Base-by-base conservation (phyloP, 2,329 filamentous ascomycete genomes). In the Sclerotinia borealis region DNA sequence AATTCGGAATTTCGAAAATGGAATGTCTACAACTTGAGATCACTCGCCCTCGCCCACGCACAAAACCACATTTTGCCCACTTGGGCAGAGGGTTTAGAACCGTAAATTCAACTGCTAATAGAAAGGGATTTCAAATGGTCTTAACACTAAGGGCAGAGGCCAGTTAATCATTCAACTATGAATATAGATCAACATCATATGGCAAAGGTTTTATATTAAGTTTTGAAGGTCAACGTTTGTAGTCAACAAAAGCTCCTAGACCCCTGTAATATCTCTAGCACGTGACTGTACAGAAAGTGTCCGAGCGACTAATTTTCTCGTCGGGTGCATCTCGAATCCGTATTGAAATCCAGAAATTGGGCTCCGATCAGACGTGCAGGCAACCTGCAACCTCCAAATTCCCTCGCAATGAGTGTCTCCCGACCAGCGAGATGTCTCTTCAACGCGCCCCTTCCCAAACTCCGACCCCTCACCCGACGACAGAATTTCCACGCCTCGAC, bases 381-480 rank as follows among this genome's bases (percentile, higher is more conserved):
- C 34, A 64, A 67, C 59, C 58, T 54, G 45, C 19, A 65, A 55
- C 67, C n/a, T 43, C 65, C 61, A 50, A 61, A 54, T 2, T 7
- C 36, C 59, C 37, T 45, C 36, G 50, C 63, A 63, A 83, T 83
- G 81, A 82, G 77, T 72, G 72, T 80, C 74, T 73, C 77, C 70
- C 76, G 78, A 54, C 77, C 80, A 41, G 76, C 78, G 67, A 76
- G 77, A 76, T 83, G 80, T 72, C 74, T 83, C 60, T 78, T 83
- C 66, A 80, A 79, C 74, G 77, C 74, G 68, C 79, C 80, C 66
- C 71, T 77, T 61, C 68, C 73, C 51, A 59, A 58, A 19, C 70
- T 76, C 15, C 73, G 74, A 67, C 73, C 77, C 68, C 76, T 75
- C 64, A 70, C 78, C 47, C 75, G 77, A 70, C 79, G 77, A 69